These are phyloP conservation scores for Mycena pura DNA, from an alignment of 768 basidiomycete species.

Conservation along the genomic window DNA sequence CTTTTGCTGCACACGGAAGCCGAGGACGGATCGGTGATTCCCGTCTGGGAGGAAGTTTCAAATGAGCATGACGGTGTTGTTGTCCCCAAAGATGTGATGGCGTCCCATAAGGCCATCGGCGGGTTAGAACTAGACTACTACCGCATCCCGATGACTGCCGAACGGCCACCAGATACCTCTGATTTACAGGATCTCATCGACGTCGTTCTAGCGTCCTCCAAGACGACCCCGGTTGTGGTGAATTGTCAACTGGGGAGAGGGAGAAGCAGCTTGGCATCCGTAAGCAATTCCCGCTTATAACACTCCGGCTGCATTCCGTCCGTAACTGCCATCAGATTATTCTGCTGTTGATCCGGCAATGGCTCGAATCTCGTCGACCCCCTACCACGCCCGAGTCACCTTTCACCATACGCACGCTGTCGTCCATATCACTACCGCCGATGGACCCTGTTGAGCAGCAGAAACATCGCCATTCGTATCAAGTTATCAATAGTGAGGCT, in stretches of 20 bases:
- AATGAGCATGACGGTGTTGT: conserved; percentile 62
- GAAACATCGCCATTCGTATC: conserved; percentile 70
- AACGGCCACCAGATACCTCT: conserved; percentile 77
- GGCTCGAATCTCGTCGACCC: conserved; percentile 63
- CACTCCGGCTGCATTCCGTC: too few relatives aligned
- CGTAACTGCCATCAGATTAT: too few relatives aligned
- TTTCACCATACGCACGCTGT: conserved; percentile 47
- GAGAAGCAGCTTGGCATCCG: conserved; percentile 89
- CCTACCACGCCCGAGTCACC: conserved; percentile 47
- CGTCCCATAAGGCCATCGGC: conserved; percentile 48
- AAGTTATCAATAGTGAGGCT: conserved; percentile 85
- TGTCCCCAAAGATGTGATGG: conserved; percentile 91
- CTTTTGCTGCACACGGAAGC: conserved; percentile 91
- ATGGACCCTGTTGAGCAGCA: conserved; percentile 38
- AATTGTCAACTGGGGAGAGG: conserved; percentile 97
- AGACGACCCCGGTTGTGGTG: conserved; percentile 83
- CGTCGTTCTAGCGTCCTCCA: conserved; percentile 72
- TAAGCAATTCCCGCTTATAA: conserved; percentile 38
- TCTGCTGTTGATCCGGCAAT: conserved; percentile 82
- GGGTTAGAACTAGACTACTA: conserved; percentile 77
- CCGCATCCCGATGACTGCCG: conserved; percentile 93
- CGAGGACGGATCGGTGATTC: conserved; percentile 84
- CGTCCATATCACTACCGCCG: conserved; percentile 47
- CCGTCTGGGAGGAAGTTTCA: conserved; percentile 92
- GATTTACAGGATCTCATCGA: conserved; percentile 82